A percentile compares a stretch with the other conserved stretches of the same genome.
These are phyloP conservation scores for Verticillium zaregamsianum DNA, from an alignment of 2,329 filamentous ascomycete genomes.

Conservation along the genomic window DNA sequence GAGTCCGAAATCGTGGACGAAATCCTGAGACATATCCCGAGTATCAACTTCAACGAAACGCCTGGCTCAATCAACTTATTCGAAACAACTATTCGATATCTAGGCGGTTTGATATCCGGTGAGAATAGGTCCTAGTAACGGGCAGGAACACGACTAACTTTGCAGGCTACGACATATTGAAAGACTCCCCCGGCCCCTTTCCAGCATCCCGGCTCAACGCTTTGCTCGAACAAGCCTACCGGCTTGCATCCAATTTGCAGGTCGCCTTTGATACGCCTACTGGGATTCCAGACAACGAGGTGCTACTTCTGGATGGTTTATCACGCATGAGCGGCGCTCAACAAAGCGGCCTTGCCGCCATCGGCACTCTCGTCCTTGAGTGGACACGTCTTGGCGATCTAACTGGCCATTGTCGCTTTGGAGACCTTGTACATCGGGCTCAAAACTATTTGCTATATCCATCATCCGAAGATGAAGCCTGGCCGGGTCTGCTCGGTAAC, in stretches of 20 bases:
- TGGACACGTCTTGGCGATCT: slow-evolving; percentile 79
- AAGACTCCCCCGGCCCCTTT: slow-evolving; percentile 52
- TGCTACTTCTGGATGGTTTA: slow-evolving; percentile 52
- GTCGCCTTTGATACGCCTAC: slow-evolving; percentile 74
- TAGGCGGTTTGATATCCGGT: slow-evolving; percentile 77
- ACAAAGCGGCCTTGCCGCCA: slow-evolving; percentile 70
- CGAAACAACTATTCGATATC: slow-evolving; percentile 85
- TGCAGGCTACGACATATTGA: slow-evolving; percentile 65
- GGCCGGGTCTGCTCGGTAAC: slow-evolving; percentile 71
- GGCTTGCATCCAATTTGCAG: slow-evolving; percentile 67
- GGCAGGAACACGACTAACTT: not conserved
- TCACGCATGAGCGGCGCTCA: slow-evolving; percentile 41
- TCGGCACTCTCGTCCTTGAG: slow-evolving; percentile 76
- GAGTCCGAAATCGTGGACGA: slow-evolving; percentile 62
- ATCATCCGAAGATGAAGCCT: slow-evolving; percentile 63
- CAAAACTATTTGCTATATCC: slow-evolving; percentile 69
- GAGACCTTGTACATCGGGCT: slow-evolving; percentile 58
- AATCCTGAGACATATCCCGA: slow-evolving; percentile 67
- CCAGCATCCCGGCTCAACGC: slow-evolving; percentile 43
- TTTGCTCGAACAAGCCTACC: slow-evolving; percentile 63
- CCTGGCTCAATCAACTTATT: slow-evolving; percentile 67
- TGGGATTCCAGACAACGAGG: slow-evolving; percentile 68
- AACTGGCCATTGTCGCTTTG: slow-evolving; percentile 64
- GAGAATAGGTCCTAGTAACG: slow-evolving; percentile 3
- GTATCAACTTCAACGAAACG: slow-evolving; percentile 66